A percentile compares a stretch with the other conserved stretches of the same genome.
Evolutionary conservation across 306 rosid species (phyloP).

Genomic region (Malus sieversii): DNA sequence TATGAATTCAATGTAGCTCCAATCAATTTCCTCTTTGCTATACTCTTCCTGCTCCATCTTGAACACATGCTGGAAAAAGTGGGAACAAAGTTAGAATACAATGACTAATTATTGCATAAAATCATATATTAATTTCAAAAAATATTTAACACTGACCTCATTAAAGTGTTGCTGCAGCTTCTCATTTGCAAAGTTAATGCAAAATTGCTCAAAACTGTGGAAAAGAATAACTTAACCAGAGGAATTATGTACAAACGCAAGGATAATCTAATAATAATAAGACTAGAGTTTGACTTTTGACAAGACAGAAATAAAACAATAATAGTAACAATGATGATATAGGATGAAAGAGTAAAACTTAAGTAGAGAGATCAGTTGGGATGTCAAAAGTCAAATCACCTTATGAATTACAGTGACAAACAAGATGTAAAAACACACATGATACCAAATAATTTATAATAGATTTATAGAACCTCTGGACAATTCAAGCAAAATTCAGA

Average conservation of each 20-base stretch:
- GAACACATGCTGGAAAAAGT: slow-evolving; percentile 80
- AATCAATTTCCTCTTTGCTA: slow-evolving; percentile 86
- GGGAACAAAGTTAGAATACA: slow-evolving; percentile 3
- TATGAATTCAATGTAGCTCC: slow-evolving; percentile 98
- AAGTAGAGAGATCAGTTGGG: not conserved
- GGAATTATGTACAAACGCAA: not conserved
- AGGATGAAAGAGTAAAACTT: not conserved
- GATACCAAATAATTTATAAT: not conserved
- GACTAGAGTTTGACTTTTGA: not conserved
- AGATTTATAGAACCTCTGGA: not conserved
- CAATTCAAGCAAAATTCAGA: slow-evolving; percentile 1
- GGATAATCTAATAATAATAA: not conserved
- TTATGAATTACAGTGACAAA: not conserved
- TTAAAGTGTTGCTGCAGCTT: slow-evolving; percentile 98
- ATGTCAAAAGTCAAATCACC: not conserved
- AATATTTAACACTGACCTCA: slow-evolving; percentile 49
- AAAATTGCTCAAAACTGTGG: slow-evolving; percentile 95
- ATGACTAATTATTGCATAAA: not conserved
- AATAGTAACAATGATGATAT: not conserved
- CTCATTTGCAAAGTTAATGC: slow-evolving; percentile 97
- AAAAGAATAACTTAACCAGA: slow-evolving; percentile 15
- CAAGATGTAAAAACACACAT: not conserved
- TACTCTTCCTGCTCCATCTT: slow-evolving; percentile 99
- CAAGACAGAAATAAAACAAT: not conserved
- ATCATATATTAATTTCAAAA: not conserved